Conservation (phyloP, 2,329 filamentous ascomycete genomes). For the Leptographium lundbergii region DNA sequence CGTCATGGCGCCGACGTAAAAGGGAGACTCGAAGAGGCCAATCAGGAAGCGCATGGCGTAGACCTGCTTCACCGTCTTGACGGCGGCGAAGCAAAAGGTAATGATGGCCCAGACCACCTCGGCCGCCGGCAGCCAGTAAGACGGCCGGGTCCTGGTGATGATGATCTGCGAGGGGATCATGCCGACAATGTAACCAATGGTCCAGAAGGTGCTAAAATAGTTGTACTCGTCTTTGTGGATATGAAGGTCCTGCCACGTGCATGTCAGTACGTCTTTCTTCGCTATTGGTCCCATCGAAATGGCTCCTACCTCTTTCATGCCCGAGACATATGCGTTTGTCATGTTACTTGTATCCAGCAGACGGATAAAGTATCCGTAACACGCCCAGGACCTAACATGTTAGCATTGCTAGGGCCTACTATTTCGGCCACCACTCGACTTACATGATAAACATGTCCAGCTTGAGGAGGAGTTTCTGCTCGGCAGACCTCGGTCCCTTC, state of each 20-base stretch:
- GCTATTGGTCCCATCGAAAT: background rate
- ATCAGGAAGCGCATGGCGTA: constrained; percentile 1
- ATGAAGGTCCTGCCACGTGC: background rate
- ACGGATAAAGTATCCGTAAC: constrained; percentile 1
- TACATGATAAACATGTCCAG: constrained; percentile 3
- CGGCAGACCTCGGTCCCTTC: background rate
- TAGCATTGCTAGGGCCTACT: background rate
- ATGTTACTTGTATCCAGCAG: background rate
- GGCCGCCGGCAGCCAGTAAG: constrained; percentile 17
- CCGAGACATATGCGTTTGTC: constrained; percentile 1
- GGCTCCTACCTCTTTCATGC: constrained; percentile 1
- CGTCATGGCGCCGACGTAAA: background rate
- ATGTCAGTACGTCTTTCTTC: background rate
- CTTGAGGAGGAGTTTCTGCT: background rate
- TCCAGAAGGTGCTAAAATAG: constrained; percentile 16
- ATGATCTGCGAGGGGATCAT: constrained; percentile 2
- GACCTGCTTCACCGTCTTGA: constrained; percentile 6
- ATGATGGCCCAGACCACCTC: constrained; percentile 2
- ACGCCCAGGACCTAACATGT: background rate
- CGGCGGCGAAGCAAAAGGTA: constrained; percentile 7
- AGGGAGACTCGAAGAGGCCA: constrained; percentile 1
- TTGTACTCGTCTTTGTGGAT: constrained; percentile 1
- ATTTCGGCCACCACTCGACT: background rate
- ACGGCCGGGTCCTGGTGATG: constrained; percentile 15
- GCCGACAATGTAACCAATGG: constrained; percentile 23